Evolutionary conservation across 106 monocot species (phyloP).

Genomic region (Dendrobium nobile): DNA sequence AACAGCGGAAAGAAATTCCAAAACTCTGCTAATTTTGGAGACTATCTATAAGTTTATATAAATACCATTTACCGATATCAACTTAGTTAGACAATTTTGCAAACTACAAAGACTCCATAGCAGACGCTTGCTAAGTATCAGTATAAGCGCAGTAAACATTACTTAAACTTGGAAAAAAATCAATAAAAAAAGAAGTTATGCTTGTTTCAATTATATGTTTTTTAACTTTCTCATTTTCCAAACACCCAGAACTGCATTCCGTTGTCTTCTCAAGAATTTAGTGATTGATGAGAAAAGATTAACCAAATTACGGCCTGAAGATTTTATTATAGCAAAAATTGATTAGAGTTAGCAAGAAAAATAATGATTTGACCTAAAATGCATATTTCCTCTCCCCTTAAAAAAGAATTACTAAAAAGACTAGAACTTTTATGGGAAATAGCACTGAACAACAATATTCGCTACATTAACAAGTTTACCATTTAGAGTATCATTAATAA

Average conservation of each 20-base stretch:
- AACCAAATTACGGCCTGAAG: not conserved
- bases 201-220: not conserved
- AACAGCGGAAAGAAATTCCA: too few species aligned
- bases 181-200: not conserved
- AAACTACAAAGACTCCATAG: not conserved
- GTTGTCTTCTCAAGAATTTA: not conserved
- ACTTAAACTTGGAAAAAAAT: not conserved
- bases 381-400: not conserved
- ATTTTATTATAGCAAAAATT: not conserved
- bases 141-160: not conserved
- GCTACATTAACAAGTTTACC: not conserved
- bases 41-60: too few species aligned
- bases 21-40: too few species aligned
- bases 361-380: not conserved
- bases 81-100: not conserved
- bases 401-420: not conserved
- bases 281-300: not conserved
- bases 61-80: too few species aligned
- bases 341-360: not conserved
- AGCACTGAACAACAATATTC: not conserved
- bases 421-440: not conserved
- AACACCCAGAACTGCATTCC: not conserved
- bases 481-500: not conserved
- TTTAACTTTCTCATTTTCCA: not conserved
- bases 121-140: not conserved